Evolutionary conservation across 2,329 filamentous ascomycete species (phyloP), one percentile per base, ranked within the genome.

Genomic region (Trichoderma aggressivum): DNA sequence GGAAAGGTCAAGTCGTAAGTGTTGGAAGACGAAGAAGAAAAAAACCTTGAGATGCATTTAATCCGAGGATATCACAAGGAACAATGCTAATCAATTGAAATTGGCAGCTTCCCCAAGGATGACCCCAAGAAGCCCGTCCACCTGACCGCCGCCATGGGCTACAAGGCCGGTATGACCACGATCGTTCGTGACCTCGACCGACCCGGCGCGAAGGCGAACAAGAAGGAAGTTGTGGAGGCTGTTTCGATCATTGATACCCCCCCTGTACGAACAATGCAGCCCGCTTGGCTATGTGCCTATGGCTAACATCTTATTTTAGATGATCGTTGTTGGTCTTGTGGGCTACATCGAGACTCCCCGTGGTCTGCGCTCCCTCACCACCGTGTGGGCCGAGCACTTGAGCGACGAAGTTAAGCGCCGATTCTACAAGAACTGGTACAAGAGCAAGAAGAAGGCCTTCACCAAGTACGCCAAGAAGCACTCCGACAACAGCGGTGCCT

Each of bases 341-440:
- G 96, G 96, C 84, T 99, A 99, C 90, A 98, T 99, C 86, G 96
- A 99, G 90, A 99, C 96, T 83, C 96, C 96, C 85, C 96, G 96
- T 82, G 96, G 96, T 88, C 94, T 99, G 82, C 95, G 96, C 85
- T 99, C 96, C 78, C 94, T 99, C 86, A 98, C 94, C 85, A 98
- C 96, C 83, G 94, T 99, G 84, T 99, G 96, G 96, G 96, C 96
- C 82, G 96, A 98, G 91, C 96, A 99, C 86, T 86, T 99, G 86
- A 93, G 92, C 87, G 96, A 99, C 86, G 96, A 98, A 88, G 84
- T 99, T 86, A 97, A 97, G 92, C 93, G 96, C 82, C 93, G 96
- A 84, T 99, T 99, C 94, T 99, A 99, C 93, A 98, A 98, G 94
- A 99, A 99, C 92, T 99, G 96, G 96, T 99, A 99, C 93, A 97